Evolutionary conservation across 129 eudicot genomes (phyloP).

Genomic region (Ambrosia trifida): DNA sequence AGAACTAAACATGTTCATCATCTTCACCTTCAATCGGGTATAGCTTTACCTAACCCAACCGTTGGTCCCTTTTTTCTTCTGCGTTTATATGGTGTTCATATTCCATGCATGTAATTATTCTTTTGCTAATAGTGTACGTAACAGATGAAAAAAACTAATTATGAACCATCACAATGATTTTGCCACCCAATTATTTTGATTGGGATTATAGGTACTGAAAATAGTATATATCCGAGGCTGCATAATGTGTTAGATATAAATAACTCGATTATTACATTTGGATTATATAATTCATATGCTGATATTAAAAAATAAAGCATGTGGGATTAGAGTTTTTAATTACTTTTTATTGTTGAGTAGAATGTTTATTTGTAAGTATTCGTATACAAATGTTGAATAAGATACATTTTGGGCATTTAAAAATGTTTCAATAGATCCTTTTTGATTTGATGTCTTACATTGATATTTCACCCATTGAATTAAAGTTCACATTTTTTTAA

Average conservation of each 20-base stretch:
- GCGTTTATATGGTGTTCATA: too few relatives aligned
- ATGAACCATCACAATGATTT: neutral
- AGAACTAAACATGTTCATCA: too few relatives aligned
- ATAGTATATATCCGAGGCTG: constrained; percentile 15
- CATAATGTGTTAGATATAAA: constrained; percentile 19
- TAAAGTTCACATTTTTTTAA: neutral
- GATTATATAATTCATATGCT: neutral
- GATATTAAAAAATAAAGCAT: constrained; percentile 19
- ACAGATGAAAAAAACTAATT: too few relatives aligned
- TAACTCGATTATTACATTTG: constrained; percentile 7
- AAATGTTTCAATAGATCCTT: constrained; percentile 18
- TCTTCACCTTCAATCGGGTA: too few relatives aligned
- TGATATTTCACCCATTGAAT: constrained; percentile 4
- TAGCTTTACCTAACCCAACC: too few relatives aligned
- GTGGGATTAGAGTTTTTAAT: constrained; percentile 9
- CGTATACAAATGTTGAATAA: constrained; percentile 33
- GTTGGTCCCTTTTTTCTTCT: too few relatives aligned
- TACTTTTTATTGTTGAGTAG: constrained; percentile 6
- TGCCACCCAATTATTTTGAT: neutral
- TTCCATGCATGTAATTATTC: too few relatives aligned
- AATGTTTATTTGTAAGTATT: constrained; percentile 29
- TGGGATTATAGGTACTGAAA: constrained; percentile 5
- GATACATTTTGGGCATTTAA: constrained; percentile 22
- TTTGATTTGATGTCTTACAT: constrained; percentile 24
- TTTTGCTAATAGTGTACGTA: too few relatives aligned